Percentiles rank a stretch among this genome's conserved stretches.
These are phyloP conservation scores for Eucalyptus microcorys DNA, from an alignment of 345 rosid genomes.

Conservation along the genomic window DNA sequence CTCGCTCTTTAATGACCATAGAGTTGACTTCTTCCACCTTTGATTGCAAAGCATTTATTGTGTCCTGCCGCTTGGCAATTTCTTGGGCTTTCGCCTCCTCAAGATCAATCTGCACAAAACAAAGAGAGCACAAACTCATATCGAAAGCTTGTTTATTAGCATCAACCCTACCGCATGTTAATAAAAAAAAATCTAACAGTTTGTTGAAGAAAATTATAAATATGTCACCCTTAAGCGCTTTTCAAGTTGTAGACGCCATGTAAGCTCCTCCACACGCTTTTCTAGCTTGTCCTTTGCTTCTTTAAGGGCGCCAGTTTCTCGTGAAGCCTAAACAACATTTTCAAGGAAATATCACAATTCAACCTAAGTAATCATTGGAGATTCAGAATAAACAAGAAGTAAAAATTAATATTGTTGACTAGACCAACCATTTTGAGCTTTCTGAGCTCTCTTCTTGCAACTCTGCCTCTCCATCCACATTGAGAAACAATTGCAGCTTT, in stretches of 20 bases:
- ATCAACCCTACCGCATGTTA: neutral
- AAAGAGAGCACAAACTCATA: neutral
- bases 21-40: conserved; percentile 54
- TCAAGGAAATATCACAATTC: neutral
- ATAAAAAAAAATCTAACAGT: neutral
- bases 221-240: conserved; percentile 78
- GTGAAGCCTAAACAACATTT: conserved; percentile 52
- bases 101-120: conserved; percentile 56
- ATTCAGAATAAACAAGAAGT: neutral
- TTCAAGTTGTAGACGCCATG: conserved; percentile 93
- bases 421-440: conserved; percentile 72
- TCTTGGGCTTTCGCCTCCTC: conserved; percentile 91
- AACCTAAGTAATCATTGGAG: neutral
- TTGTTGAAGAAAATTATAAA: neutral
- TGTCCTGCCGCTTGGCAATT: conserved; percentile 59
- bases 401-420: neutral
- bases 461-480: conserved; percentile 97
- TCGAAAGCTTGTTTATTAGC: neutral
- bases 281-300: conserved; percentile 92
- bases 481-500: conserved; percentile 73
- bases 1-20: conserved; percentile 62
- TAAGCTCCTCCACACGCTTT: conserved; percentile 97
- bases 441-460: conserved; percentile 88
- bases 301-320: conserved; percentile 91
- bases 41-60: conserved; percentile 41